phyloP scores from a whole-genome alignment of 2,329 filamentous ascomycete genomes.

The Ophiocordyceps camponoti-saundersi region DNA sequence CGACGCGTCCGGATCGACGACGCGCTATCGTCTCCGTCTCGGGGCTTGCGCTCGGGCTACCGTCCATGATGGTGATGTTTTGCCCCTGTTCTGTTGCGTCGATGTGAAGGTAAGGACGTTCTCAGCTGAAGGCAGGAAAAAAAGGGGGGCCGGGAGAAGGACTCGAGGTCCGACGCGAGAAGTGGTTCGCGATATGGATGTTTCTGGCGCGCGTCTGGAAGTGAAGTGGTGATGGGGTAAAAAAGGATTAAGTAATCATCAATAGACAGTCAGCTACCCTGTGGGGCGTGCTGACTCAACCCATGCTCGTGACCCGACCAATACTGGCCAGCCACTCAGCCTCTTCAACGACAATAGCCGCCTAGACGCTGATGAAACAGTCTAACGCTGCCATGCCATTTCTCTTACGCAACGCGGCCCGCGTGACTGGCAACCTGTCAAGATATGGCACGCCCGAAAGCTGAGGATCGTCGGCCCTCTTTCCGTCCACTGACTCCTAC shows the following conservation, averaged over 20 bases:
- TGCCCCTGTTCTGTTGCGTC: neutral
- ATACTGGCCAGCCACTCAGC: no score
- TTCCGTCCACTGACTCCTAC: neutral
- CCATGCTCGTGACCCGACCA: no score
- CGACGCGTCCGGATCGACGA: slow-evolving; percentile 54
- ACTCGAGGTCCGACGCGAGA: no score
- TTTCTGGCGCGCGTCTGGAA: no score
- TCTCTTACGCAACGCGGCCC: neutral
- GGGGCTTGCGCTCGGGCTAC: slow-evolving; percentile 12
- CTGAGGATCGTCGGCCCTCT: neutral
- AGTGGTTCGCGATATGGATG: no score
- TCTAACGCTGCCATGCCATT: neutral
- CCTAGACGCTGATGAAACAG: neutral
- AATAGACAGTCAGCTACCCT: no score
- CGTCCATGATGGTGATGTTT: slow-evolving; percentile 2
- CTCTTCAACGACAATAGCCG: no score
- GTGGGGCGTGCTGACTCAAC: no score
- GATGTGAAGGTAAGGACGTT: neutral
- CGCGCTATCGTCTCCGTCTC: slow-evolving; percentile 33
- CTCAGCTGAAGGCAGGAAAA: neutral
- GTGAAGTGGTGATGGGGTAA: no score
- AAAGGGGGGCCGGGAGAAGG: neutral
- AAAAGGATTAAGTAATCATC: no score
- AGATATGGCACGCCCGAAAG: neutral
- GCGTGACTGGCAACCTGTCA: neutral